A percentile compares a stretch with the other conserved stretches of the same genome.
phyloP scores from a whole-genome alignment of 2,329 filamentous ascomycete genomes.

The Botrytis byssoidea region DNA sequence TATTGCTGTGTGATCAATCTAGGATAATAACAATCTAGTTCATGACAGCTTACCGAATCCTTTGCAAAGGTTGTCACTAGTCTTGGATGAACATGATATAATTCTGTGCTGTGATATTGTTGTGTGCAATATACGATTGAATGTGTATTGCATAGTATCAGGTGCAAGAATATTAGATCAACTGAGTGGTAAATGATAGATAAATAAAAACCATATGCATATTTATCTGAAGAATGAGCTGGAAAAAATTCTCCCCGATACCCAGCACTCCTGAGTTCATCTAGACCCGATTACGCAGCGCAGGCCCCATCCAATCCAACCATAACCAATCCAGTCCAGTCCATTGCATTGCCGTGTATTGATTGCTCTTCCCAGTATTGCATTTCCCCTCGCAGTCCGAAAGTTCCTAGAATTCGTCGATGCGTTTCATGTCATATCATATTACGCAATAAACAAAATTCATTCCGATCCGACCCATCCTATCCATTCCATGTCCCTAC shows the following conservation, averaged over 20 bases:
- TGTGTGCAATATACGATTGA: not conserved
- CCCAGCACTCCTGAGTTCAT: not conserved
- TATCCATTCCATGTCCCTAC: conserved; percentile 9
- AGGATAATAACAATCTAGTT: not conserved
- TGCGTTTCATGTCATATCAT: conserved; percentile 1
- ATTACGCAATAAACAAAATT: conserved; percentile 5
- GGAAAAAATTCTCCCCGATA: not conserved
- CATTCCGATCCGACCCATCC: not conserved
- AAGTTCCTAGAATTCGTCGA: not conserved
- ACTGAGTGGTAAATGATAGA: not conserved
- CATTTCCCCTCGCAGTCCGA: not conserved
- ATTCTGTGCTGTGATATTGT: not conserved
- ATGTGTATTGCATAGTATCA: not conserved
- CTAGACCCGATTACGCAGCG: not conserved
- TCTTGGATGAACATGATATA: not conserved
- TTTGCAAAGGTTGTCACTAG: not conserved
- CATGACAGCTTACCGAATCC: not conserved
- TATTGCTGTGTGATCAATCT: not conserved
- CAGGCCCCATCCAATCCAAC: not conserved
- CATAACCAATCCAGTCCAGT: not conserved
- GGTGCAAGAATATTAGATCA: not conserved
- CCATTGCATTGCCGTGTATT: not conserved
- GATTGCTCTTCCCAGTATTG: not conserved
- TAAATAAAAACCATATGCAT: not conserved
- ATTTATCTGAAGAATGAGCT: not conserved